These are phyloP conservation scores for Blastobotrys illinoisensis DNA, from an alignment of 1,139 yeast genomes.

Conservation along the genomic window DNA sequence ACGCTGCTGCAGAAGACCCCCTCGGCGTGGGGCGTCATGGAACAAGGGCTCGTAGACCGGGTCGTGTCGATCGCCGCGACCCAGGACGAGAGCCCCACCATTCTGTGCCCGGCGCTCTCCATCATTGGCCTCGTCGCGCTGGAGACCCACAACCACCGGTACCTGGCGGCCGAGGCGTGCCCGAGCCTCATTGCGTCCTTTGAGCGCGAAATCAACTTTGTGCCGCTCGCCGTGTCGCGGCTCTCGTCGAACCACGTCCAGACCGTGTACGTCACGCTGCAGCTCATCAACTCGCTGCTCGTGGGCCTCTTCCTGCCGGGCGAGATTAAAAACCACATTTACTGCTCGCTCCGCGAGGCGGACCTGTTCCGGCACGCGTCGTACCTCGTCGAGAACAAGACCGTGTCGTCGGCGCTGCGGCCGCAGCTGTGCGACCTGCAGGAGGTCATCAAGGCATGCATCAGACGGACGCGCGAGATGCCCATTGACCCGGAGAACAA, in stretches of 20 bases:
- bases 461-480: slow-evolving; percentile 19
- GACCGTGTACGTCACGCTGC: slow-evolving; percentile 24
- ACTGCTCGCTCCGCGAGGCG: slow-evolving; percentile 24
- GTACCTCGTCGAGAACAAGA: slow-evolving; percentile 24
- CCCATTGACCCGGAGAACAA: slow-evolving; percentile 17
- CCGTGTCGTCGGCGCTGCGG: slow-evolving; percentile 24
- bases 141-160: slow-evolving; percentile 19
- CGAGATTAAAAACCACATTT: slow-evolving; percentile 17
- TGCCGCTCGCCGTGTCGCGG: slow-evolving; percentile 22
- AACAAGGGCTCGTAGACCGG: slow-evolving; percentile 24
- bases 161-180: slow-evolving; percentile 10
- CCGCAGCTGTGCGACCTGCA: slow-evolving; percentile 28
- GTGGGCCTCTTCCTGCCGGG: slow-evolving; percentile 22
- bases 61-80: slow-evolving; percentile 17
- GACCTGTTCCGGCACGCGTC: slow-evolving; percentile 25
- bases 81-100: slow-evolving; percentile 21
- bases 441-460: slow-evolving; percentile 25
- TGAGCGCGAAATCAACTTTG: slow-evolving; percentile 16
- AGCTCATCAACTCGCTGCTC: slow-evolving; percentile 23
- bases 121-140: slow-evolving; percentile 24
- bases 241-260: slow-evolving; percentile 22
- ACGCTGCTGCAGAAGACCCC: slow-evolving; percentile 22
- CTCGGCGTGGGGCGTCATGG: slow-evolving; percentile 27
- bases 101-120: slow-evolving; percentile 27
- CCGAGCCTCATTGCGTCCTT: slow-evolving; percentile 21